Percentiles rank a stretch among this genome's conserved stretches.
These are phyloP conservation scores for Hura crepitans DNA, from an alignment of 441 rosid genomes.

Conservation along the genomic window DNA sequence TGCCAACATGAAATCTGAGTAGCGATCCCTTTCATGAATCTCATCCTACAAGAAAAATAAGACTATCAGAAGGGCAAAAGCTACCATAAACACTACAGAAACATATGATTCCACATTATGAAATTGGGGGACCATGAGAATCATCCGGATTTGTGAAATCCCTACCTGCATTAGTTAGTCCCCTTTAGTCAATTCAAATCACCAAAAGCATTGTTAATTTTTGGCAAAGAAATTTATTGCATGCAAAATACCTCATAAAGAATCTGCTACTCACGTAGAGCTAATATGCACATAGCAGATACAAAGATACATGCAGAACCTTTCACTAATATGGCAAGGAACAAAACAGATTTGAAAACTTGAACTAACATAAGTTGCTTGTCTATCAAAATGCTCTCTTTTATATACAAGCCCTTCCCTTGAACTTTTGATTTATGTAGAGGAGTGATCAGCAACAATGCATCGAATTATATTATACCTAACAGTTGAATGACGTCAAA, in stretches of 20 bases:
- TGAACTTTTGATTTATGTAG: not conserved
- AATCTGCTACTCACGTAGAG: not conserved
- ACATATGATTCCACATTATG: not conserved
- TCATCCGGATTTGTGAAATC: not conserved
- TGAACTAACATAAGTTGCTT: conserved; percentile 1
- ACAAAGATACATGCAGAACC: not conserved
- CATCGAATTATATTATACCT: not conserved
- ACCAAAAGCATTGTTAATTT: not conserved
- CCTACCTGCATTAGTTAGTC: not conserved
- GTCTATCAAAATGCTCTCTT: not conserved
- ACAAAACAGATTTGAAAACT: not conserved
- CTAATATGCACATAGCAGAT: not conserved
- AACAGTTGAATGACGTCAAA: not conserved
- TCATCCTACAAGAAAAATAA: conserved; percentile 66
- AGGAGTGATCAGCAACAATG: not conserved
- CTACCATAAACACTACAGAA: not conserved
- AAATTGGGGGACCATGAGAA: not conserved
- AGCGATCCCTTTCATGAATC: conserved; percentile 95
- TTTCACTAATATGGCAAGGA: not conserved
- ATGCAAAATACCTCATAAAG: conserved; percentile 1
- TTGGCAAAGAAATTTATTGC: not conserved
- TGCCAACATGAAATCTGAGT: conserved; percentile 88
- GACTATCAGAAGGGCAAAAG: conserved; percentile 14
- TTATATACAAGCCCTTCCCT: not conserved
- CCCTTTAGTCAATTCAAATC: not conserved